Conservation (phyloP, 2,329 filamentous ascomycete genomes). For the Aspergillus unguis region DNA sequence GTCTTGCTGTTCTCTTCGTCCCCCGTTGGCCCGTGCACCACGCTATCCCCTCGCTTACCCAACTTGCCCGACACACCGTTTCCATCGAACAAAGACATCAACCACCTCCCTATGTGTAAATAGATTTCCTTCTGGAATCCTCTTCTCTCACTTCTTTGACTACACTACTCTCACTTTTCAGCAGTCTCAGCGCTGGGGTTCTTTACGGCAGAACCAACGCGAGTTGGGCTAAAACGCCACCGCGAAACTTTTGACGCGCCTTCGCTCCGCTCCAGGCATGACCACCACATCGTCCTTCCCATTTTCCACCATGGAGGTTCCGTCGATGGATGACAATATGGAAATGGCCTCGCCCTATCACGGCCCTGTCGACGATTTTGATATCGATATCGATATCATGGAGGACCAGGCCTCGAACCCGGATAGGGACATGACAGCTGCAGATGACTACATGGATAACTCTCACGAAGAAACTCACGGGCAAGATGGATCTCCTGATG, state of each 20-base stretch:
- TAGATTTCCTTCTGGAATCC: background rate
- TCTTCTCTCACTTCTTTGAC: background rate
- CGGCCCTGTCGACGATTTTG: constrained; percentile 51
- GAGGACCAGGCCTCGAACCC: constrained; percentile 58
- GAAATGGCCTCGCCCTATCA: constrained; percentile 42
- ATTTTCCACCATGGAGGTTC: constrained; percentile 37
- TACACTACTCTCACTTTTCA: background rate
- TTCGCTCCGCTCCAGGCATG: constrained; percentile 27
- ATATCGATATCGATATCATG: constrained; percentile 57
- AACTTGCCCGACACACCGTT: constrained; percentile 18
- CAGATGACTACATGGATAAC: constrained; percentile 36
- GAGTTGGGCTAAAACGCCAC: constrained; percentile 19
- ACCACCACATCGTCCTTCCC: constrained; percentile 30
- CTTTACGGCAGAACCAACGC: background rate
- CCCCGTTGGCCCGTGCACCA: constrained; percentile 32
- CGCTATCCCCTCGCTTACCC: constrained; percentile 39
- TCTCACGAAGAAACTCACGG: constrained; percentile 31
- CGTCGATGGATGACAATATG: constrained; percentile 42
- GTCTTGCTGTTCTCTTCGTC: constrained; percentile 39
- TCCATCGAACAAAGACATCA: constrained; percentile 4
- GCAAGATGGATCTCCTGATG: constrained; percentile 35
- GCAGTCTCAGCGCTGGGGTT: background rate
- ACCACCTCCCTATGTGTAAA: constrained; percentile 1
- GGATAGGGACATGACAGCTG: constrained; percentile 48
- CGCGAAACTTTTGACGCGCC: constrained; percentile 20